A percentile compares a stretch with the other conserved stretches of the same genome.
phyloP scores from a whole-genome alignment of 2,329 filamentous ascomycete species.

The Aspergillus hiratsukae region DNA sequence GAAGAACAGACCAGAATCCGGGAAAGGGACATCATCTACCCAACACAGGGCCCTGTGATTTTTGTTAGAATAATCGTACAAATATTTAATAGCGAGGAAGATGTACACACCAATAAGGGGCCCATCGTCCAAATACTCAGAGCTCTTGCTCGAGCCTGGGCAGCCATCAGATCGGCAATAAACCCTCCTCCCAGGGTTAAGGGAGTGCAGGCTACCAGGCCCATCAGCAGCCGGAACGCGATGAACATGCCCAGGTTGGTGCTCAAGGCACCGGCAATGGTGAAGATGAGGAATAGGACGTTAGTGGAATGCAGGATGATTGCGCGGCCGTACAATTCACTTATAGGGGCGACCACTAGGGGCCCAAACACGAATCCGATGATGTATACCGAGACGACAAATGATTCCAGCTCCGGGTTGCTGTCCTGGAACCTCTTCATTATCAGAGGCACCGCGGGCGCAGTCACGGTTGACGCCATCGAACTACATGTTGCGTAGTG shows the following conservation, averaged over 20 bases:
- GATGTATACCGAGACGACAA: conserved; percentile 58
- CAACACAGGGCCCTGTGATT: not conserved
- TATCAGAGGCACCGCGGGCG: conserved; percentile 35
- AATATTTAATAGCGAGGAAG: not conserved
- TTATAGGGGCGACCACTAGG: conserved; percentile 53
- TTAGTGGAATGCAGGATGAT: conserved; percentile 54
- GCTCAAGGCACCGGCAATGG: conserved; percentile 59
- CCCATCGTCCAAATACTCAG: conserved; percentile 46
- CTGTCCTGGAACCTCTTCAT: conserved; percentile 42
- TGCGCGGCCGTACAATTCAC: conserved; percentile 60
- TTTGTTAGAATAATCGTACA: not conserved
- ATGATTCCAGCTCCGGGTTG: conserved; percentile 41
- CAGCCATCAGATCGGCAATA: conserved; percentile 59
- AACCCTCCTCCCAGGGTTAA: conserved; percentile 62
- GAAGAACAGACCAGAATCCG: no score
- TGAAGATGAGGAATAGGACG: conserved; percentile 53
- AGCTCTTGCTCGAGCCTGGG: conserved; percentile 53
- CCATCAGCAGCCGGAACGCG: conserved; percentile 57
- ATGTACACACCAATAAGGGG: conserved; percentile 10
- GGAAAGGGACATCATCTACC: not conserved
- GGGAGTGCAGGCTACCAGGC: conserved; percentile 58
- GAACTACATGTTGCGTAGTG: conserved; percentile 14
- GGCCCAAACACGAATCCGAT: conserved; percentile 57
- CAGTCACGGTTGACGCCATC: conserved; percentile 38
- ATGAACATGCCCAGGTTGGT: conserved; percentile 51